Base-by-base conservation (phyloP, 139 green algal species). In the Raphidocelis subcapitata region DNA sequence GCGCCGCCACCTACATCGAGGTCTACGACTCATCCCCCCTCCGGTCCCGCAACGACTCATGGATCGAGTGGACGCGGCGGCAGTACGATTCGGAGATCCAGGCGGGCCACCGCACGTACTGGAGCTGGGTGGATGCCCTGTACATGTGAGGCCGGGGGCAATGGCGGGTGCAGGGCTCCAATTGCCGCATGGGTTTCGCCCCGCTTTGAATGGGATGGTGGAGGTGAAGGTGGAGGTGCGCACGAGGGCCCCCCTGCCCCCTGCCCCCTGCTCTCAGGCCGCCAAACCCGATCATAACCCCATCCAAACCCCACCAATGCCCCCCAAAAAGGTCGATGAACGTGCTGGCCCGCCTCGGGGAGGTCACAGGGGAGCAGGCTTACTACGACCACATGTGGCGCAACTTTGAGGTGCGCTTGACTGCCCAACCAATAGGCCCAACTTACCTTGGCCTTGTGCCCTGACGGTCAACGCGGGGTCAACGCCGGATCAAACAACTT, bases 401-500 rank as follows among this genome's bases (percentile, higher is more conserved):
- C 2, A 59, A 59, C 64, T 70, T 70, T 46, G 33, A 41, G 15
- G n/a, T n/a, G n/a, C n/a, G n/a, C n/a, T n/a, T n/a, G n/a, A n/a
- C n/a, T n/a, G n/a, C n/a, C n/a, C n/a, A n/a, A n/a, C n/a, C n/a
- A n/a, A n/a, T n/a, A n/a, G n/a, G n/a, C n/a, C n/a, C n/a, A n/a
- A n/a, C n/a, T n/a, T n/a, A n/a, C n/a, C n/a, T n/a, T n/a, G n/a
- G n/a, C n/a, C n/a, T n/a, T n/a, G n/a, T n/a, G n/a, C n/a, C n/a
- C n/a, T n/a, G n/a, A n/a, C n/a, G n/a, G n/a, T n/a, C n/a, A n/a
- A n/a, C n/a, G n/a, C n/a, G n/a, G n/a, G n/a, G n/a, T n/a, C n/a
- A n/a, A n/a, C n/a, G n/a, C n/a, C n/a, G n/a, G n/a, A n/a, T n/a
- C n/a, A n/a, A n/a, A n/a, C n/a, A n/a, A n/a, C n/a, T n/a, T n/a